Percentiles rank a stretch among this genome's conserved stretches.
Conservation (phyloP, 208 protist species). For the Wallacemonas sp. region DNA sequence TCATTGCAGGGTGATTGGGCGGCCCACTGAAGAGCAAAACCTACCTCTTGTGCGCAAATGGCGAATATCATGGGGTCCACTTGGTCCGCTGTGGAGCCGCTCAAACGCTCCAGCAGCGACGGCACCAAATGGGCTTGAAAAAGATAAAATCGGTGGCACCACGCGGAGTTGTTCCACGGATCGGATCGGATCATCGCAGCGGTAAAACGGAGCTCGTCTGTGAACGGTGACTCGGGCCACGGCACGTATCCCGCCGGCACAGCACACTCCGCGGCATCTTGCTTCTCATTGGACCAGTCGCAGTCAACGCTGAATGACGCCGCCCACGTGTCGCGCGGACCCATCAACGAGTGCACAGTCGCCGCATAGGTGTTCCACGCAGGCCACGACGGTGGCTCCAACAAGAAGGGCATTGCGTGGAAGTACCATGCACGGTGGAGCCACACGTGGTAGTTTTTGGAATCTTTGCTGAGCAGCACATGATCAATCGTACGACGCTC, state of each 20-base stretch:
- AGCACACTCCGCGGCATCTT: constrained; percentile 2
- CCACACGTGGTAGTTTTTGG: constrained; percentile 90
- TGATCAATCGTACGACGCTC: constrained; percentile 40
- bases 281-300: background rate
- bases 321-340: background rate
- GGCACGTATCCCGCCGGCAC: constrained; percentile 4
- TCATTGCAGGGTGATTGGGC: constrained; percentile 72
- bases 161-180: constrained; percentile 81
- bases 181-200: constrained; percentile 50
- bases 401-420: constrained; percentile 60
- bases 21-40: constrained; percentile 68
- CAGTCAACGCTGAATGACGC: background rate
- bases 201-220: constrained; percentile 56
- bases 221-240: constrained; percentile 42
- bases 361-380: constrained; percentile 14
- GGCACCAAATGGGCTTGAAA: constrained; percentile 47
- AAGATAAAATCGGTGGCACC: constrained; percentile 73
- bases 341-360: background rate
- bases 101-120: constrained; percentile 22
- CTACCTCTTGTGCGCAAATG: constrained; percentile 54
- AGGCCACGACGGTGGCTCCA: constrained; percentile 38
- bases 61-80: constrained; percentile 15
- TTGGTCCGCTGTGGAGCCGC: background rate
- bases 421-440: constrained; percentile 73
- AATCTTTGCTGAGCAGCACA: constrained; percentile 45